A percentile compares a stretch with the other conserved stretches of the same genome.
Conservation (phyloP, 192 early-diverging fungal species). For the Radiomyces spectabilis region DNA sequence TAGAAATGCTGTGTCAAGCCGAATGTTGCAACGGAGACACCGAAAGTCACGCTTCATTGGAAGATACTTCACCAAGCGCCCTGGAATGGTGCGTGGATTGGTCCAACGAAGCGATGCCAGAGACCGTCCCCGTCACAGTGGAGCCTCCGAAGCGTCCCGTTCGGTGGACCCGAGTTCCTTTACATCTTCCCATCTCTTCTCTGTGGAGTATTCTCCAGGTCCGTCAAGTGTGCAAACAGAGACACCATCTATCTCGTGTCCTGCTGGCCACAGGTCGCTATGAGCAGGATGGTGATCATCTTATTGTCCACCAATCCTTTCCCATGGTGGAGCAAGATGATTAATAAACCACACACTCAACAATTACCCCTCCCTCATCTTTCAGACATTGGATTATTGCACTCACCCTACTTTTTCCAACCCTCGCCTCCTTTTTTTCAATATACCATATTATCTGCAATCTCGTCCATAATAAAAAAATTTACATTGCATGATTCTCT, state of each 20-base stretch:
- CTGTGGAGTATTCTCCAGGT: constrained; percentile 41
- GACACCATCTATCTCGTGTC: constrained; percentile 15
- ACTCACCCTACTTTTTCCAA: too few relatives aligned
- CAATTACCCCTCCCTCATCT: too few relatives aligned
- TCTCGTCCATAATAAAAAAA: too few relatives aligned
- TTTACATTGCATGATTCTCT: too few relatives aligned
- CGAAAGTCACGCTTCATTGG: neutral
- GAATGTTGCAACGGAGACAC: neutral
- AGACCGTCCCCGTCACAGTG: constrained; percentile 8
- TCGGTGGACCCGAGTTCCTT: constrained; percentile 6
- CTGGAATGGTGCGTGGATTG: neutral
- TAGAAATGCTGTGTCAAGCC: constrained; percentile 4
- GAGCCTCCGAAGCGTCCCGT: neutral
- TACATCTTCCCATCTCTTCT: neutral
- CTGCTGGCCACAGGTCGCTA: constrained; percentile 2
- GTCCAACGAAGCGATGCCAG: neutral
- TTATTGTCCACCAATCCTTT: neutral
- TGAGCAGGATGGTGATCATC: neutral
- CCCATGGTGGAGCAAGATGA: too few relatives aligned
- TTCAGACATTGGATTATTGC: too few relatives aligned
- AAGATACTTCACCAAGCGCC: neutral
- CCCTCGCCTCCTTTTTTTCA: too few relatives aligned
- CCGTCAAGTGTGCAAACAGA: constrained; percentile 44
- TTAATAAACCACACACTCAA: too few relatives aligned
- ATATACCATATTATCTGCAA: too few relatives aligned